Evolutionary conservation across 2,329 filamentous ascomycete species (phyloP).

Genomic region (Ophiocordyceps sinensis): DNA sequence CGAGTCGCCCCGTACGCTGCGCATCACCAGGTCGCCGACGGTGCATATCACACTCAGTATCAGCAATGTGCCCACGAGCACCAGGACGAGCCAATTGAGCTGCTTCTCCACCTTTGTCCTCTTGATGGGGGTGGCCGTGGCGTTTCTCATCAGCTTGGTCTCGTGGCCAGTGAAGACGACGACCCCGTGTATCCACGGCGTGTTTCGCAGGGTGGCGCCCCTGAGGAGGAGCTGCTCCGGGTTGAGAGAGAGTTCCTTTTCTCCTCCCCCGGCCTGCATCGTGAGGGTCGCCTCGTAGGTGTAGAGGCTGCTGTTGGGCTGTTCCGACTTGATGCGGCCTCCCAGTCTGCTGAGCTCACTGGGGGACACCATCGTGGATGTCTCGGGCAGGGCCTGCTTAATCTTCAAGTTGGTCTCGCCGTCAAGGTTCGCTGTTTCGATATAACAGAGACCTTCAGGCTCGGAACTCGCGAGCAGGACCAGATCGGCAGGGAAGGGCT

Average conservation of each 20-base stretch:
- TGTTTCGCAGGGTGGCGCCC: constrained; percentile 89
- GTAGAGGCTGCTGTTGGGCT: constrained; percentile 95
- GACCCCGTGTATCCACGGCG: constrained; percentile 89
- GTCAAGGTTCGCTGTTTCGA: constrained; percentile 94
- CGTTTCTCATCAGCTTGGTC: constrained; percentile 97
- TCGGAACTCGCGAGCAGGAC: constrained; percentile 90
- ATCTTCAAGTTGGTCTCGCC: constrained; percentile 98
- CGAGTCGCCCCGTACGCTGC: constrained; percentile 44
- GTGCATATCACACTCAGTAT: constrained; percentile 79
- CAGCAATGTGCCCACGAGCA: constrained; percentile 74
- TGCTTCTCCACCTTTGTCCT: constrained; percentile 89
- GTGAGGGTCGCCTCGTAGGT: constrained; percentile 96
- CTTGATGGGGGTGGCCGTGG: constrained; percentile 93
- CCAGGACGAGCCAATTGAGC: constrained; percentile 85
- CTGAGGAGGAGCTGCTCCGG: constrained; percentile 88
- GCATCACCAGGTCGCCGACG: constrained; percentile 74
- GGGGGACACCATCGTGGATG: constrained; percentile 71
- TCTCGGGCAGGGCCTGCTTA: constrained; percentile 93
- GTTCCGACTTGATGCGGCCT: constrained; percentile 81
- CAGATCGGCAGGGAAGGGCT: constrained; percentile 87
- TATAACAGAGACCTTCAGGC: constrained; percentile 94
- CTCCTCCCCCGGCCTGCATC: constrained; percentile 76
- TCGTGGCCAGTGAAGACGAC: constrained; percentile 92
- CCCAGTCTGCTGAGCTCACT: constrained; percentile 74
- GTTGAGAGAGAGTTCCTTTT: constrained; percentile 79